Conservation (phyloP, 768 basidiomycete genomes). For the Gyrodon lividus region DNA sequence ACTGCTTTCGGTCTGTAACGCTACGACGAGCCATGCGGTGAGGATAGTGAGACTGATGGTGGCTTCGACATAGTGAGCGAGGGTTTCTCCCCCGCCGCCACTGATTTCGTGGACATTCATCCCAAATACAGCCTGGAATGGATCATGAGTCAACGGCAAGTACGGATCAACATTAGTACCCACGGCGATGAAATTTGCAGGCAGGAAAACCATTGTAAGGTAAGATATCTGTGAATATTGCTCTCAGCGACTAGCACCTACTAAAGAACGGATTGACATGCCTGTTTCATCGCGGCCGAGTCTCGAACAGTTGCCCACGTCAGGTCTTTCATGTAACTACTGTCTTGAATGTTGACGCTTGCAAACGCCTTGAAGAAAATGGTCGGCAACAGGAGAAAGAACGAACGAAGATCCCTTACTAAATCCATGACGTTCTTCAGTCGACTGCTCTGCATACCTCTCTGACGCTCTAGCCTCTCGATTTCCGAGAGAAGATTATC, state of each 20-base stretch:
- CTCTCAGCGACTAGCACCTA: neutral
- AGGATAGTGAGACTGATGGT: slow-evolving; percentile 48
- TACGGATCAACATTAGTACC: neutral
- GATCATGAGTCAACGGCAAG: neutral
- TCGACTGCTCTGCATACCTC: slow-evolving; percentile 28
- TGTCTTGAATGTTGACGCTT: slow-evolving; percentile 57
- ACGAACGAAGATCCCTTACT: slow-evolving; percentile 14
- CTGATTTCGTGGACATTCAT: slow-evolving; percentile 55
- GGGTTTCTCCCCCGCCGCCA: slow-evolving; percentile 20
- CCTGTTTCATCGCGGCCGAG: slow-evolving; percentile 41
- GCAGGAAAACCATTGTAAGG: slow-evolving; percentile 61
- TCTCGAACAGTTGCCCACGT: slow-evolving; percentile 44
- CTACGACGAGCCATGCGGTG: slow-evolving; percentile 55
- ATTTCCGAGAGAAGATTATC: slow-evolving; percentile 49
- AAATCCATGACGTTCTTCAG: slow-evolving; percentile 35
- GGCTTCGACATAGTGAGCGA: slow-evolving; percentile 39
- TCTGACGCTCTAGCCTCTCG: slow-evolving; percentile 41
- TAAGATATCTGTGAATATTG: slow-evolving; percentile 36
- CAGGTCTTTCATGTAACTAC: slow-evolving; percentile 48
- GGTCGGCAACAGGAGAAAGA: neutral
- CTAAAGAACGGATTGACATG: slow-evolving; percentile 28
- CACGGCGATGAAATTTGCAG: slow-evolving; percentile 45
- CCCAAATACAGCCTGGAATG: slow-evolving; percentile 46
- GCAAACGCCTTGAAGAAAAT: slow-evolving; percentile 48
- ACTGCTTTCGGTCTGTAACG: slow-evolving; percentile 41